Percentiles rank a stretch among this genome's conserved stretches.
These are phyloP conservation scores for Deakozyma indianensis DNA, from an alignment of 805 yeast species.

Conservation along the genomic window DNA sequence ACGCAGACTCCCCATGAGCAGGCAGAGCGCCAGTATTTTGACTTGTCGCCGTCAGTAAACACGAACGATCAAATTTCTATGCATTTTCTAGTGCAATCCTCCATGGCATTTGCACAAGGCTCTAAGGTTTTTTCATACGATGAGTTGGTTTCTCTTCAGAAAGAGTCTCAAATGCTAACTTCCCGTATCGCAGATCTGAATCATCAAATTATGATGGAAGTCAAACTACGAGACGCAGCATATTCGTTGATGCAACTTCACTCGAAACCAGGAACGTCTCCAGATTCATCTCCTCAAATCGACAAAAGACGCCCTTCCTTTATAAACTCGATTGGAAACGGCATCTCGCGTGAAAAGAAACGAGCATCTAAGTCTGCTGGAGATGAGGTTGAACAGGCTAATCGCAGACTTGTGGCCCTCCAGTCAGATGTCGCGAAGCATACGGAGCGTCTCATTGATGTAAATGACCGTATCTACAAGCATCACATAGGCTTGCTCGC, in stretches of 20 bases:
- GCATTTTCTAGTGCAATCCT: constrained; percentile 15
- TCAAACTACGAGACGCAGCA: constrained; percentile 15
- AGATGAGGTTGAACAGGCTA: constrained; percentile 13
- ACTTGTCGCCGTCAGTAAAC: constrained; percentile 14
- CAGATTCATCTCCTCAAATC: not conserved
- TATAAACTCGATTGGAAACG: not conserved
- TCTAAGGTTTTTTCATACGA: constrained; percentile 12
- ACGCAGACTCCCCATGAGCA: constrained; percentile 3
- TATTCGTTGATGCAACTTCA: constrained; percentile 11
- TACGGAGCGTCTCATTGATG: constrained; percentile 5
- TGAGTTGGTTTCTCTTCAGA: constrained; percentile 12
- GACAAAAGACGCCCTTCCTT: not conserved
- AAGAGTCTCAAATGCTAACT: constrained; percentile 8
- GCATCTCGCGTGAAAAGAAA: constrained; percentile 7
- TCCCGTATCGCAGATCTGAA: constrained; percentile 10
- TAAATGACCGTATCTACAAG: constrained; percentile 7
- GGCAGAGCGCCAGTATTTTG: constrained; percentile 8
- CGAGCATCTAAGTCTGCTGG: constrained; percentile 13
- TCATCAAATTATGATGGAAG: constrained; percentile 12
- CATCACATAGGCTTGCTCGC: constrained; percentile 13
- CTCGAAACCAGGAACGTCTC: not conserved
- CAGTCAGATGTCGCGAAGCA: constrained; percentile 8
- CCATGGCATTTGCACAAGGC: constrained; percentile 15
- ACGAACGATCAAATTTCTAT: constrained; percentile 11
- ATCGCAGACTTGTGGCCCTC: constrained; percentile 7